These are phyloP conservation scores for Calonectria henricotiae DNA, from an alignment of 2,329 filamentous ascomycete genomes.

Conservation along the genomic window DNA sequence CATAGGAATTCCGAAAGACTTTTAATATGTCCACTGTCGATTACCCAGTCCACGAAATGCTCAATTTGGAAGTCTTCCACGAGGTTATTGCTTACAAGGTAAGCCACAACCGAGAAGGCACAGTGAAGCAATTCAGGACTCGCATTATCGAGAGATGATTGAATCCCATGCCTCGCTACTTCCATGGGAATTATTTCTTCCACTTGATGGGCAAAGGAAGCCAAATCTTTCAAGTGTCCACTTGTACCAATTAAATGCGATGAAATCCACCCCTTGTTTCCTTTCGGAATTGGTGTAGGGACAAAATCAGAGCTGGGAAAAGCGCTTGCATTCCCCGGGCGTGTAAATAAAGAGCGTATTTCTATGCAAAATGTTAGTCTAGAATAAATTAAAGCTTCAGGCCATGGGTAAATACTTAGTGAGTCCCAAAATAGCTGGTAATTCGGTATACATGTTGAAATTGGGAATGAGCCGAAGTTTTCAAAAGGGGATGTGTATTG, in stretches of 20 bases:
- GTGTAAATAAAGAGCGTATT: not conserved
- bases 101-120: not conserved
- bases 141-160: not conserved
- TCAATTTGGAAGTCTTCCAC: not conserved
- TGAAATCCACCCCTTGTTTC: not conserved
- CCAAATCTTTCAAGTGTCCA: not conserved
- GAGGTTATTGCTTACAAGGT: slow-evolving; percentile 8
- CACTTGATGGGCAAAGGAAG: not conserved
- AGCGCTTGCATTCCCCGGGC: too few species aligned
- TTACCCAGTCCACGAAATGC: not conserved
- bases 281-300: not conserved
- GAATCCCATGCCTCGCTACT: not conserved
- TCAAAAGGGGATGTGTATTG: not conserved
- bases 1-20: not conserved
- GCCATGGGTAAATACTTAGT: not conserved
- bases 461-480: not conserved
- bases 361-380: not conserved
- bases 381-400: not conserved
- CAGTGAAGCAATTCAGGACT: not conserved
- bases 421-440: not conserved
- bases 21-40: not conserved
- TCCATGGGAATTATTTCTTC: not conserved
- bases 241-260: not conserved
- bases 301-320: too few species aligned
- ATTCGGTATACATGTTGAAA: not conserved